Conservation (phyloP, 108 stramenopile genomes). For the Cylindrotheca closterium region DNA sequence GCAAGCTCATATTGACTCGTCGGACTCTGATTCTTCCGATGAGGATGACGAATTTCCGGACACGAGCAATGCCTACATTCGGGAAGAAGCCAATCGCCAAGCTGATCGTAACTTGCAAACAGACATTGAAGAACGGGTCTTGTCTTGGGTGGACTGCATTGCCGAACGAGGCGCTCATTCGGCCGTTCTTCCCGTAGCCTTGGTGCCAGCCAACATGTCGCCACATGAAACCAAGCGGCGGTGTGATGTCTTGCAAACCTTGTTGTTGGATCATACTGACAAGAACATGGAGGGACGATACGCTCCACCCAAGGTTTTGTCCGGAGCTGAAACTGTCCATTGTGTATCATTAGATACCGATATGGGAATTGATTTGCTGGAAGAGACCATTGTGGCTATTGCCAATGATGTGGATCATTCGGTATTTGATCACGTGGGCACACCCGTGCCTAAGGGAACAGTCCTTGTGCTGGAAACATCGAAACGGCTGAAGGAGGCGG, state of each 20-base stretch:
- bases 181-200: conserved; percentile 73
- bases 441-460: conserved; percentile 33
- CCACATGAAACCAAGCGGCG: conserved; percentile 40
- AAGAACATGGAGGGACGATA: conserved; percentile 6
- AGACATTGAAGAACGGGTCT: conserved; percentile 72
- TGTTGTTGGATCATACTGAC: conserved; percentile 50
- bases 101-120: conserved; percentile 58
- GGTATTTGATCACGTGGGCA: conserved; percentile 51
- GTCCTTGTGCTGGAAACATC: conserved; percentile 32
- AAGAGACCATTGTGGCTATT: conserved; percentile 42
- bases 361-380: conserved; percentile 38
- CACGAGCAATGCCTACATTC: conserved; percentile 41
- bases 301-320: conserved; percentile 31
- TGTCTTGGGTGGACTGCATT: conserved; percentile 77
- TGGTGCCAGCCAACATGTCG: conserved; percentile 46
- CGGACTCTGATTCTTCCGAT: conserved; percentile 12
- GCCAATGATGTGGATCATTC: conserved; percentile 34
- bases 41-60: conserved; percentile 43
- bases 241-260: conserved; percentile 45
- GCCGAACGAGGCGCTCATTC: conserved; percentile 49
- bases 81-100: conserved; percentile 45
- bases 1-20: conserved; percentile 16
- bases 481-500: conserved; percentile 36
- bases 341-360: conserved; percentile 31
- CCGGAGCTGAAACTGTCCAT: conserved; percentile 30